Base-by-base conservation (phyloP, 2,329 filamentous ascomycete genomes). In the Septoria linicola region DNA sequence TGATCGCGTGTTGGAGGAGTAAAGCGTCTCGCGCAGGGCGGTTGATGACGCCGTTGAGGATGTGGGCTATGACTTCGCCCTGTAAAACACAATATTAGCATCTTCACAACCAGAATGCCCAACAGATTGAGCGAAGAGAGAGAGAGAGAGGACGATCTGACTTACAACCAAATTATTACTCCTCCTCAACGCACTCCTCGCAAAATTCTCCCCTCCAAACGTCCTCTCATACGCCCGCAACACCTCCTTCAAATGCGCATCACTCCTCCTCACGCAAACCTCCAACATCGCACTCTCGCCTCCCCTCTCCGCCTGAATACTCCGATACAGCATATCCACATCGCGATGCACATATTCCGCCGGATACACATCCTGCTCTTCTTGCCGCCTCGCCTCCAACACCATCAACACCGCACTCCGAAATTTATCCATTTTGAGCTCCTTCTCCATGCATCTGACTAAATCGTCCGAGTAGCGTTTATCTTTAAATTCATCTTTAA, bases 1-100 rank as follows among this genome's bases (percentile, higher is more conserved):
- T 66, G 59, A 97, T 83, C 1, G 93, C 92, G 73, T 97, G 93
- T 70, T 95, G 85, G 1, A 99, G 77, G 2, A 97, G 83, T 31
- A 96, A 80, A 2, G 92, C 89, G 69, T 97, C 93, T 49, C 93
- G 88, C 57, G 95, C 89, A 4, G 93, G 91, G 53, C 88, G 88
- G 74, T 97, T 97, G 74, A 97, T 95, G 51, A 95, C 84, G 64
- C 93, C 93, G 72, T 97, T 96, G 65, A 99, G 85, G 62, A 97
- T 89, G 71, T 97, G 93, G 0, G 90, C 89, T 31, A 97, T 83
- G 16, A 95, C 84, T 74, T 99, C 93, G 58, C 93, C 93, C 91
- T 96, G 61, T n/a, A n/a, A n/a, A n/a, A n/a, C n/a, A n/a, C n/a
- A n/a, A n/a, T n/a, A n/a, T n/a, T n/a, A n/a, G n/a, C n/a, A n/a